A percentile compares a stretch with the other conserved stretches of the same genome.
Evolutionary conservation across 495 filamentous ascomycete genomes (phyloP).

Genomic region (Tuber aestivum): DNA sequence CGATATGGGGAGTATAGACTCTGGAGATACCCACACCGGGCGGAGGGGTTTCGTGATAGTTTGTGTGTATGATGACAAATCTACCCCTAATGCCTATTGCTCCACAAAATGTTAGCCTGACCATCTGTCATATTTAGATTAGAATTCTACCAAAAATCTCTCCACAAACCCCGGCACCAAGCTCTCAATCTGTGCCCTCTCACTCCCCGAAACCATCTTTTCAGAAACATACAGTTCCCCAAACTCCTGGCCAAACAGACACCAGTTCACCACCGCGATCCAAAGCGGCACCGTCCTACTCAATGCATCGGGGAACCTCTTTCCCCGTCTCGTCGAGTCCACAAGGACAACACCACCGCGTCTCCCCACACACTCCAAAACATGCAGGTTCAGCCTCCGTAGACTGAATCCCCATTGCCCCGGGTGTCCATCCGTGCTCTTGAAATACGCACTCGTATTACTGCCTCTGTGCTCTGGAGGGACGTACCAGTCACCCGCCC

Average conservation of each 20-base stretch:
- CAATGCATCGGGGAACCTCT: conserved; percentile 84
- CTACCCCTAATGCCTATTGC: neutral
- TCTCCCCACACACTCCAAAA: conserved; percentile 58
- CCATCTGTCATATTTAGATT: conserved; percentile 38
- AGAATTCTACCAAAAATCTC: conserved; percentile 50
- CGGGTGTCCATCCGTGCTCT: conserved; percentile 91
- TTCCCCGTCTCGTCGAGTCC: conserved; percentile 89
- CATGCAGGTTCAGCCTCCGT: conserved; percentile 73
- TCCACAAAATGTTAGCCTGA: neutral
- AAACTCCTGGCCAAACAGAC: conserved; percentile 61
- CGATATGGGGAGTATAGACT: conserved; percentile 37
- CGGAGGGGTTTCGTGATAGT: conserved; percentile 55
- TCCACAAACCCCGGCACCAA: conserved; percentile 61
- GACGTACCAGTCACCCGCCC: conserved; percentile 96
- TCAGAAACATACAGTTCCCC: conserved; percentile 60
- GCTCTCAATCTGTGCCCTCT: conserved; percentile 70
- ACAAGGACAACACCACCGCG: conserved; percentile 80
- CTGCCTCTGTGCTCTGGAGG: conserved; percentile 52
- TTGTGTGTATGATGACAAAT: conserved; percentile 8
- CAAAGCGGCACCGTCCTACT: conserved; percentile 92
- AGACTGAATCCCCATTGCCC: conserved; percentile 84
- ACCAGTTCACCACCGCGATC: conserved; percentile 74
- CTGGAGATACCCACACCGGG: conserved; percentile 59
- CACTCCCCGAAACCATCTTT: conserved; percentile 61
- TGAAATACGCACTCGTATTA: conserved; percentile 78